A percentile compares a stretch with the other conserved stretches of the same genome.
Evolutionary conservation across 2,329 filamentous ascomycete species (phyloP).

Genomic region (Epichloe amarillans): DNA sequence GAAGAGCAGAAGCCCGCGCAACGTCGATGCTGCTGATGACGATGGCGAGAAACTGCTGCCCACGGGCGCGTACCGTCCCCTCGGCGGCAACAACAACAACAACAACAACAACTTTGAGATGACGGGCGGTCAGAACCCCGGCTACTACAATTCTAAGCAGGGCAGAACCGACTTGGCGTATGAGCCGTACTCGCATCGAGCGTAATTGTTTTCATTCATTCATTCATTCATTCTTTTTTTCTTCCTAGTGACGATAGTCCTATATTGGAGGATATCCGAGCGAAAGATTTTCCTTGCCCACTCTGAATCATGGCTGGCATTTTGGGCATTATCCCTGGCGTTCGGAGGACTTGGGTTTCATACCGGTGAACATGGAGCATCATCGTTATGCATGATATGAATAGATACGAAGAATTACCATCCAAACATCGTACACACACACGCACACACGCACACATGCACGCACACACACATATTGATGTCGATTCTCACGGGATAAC

Average conservation of each 20-base stretch:
- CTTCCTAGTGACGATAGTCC: not conserved
- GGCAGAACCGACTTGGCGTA: slow-evolving; percentile 40
- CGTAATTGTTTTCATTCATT: slow-evolving; percentile 21
- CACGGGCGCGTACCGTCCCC: slow-evolving; percentile 24
- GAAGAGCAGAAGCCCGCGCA: slow-evolving; percentile 21
- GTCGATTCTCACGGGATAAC: too few relatives aligned
- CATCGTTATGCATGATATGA: slow-evolving; percentile 2
- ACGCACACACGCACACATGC: too few relatives aligned
- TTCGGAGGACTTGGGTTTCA: not conserved
- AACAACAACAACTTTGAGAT: slow-evolving; percentile 20
- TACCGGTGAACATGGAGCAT: slow-evolving; percentile 4
- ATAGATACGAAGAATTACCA: not conserved
- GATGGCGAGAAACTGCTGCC: slow-evolving; percentile 42
- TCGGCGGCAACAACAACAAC: slow-evolving; percentile 7
- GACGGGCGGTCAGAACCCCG: slow-evolving; percentile 13
- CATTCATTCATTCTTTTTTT: not conserved
- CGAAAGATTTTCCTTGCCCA: not conserved
- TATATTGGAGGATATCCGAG: not conserved
- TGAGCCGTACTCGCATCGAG: slow-evolving; percentile 49
- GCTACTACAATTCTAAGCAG: slow-evolving; percentile 24
- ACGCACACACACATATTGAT: too few relatives aligned
- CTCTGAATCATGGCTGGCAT: not conserved
- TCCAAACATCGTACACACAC: not conserved
- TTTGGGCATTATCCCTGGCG: not conserved
- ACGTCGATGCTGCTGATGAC: slow-evolving; percentile 20